Conservation (phyloP, 2,329 filamentous ascomycete species). For the Stemphylium vesicarium region DNA sequence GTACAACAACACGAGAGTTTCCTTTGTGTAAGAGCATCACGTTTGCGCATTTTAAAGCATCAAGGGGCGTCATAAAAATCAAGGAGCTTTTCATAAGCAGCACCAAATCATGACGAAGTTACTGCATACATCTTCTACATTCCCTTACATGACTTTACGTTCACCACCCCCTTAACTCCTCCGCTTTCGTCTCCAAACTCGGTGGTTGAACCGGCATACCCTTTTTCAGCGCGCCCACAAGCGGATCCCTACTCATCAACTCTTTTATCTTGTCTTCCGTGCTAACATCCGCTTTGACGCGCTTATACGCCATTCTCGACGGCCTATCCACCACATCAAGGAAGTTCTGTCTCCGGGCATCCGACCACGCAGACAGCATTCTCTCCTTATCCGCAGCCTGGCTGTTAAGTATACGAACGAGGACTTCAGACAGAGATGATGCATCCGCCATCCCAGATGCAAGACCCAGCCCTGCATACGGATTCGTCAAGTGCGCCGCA, state of each 20-base stretch:
- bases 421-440: slow-evolving; percentile 35
- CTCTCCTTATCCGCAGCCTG: slow-evolving; percentile 22
- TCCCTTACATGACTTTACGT: too few relatives aligned
- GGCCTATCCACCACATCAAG: slow-evolving; percentile 44
- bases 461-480: slow-evolving; percentile 47
- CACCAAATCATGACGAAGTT: background rate
- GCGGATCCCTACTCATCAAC: slow-evolving; percentile 33
- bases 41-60: too few relatives aligned
- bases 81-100: too few relatives aligned
- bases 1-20: too few relatives aligned
- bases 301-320: slow-evolving; percentile 34
- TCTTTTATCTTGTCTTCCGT: slow-evolving; percentile 32
- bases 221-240: slow-evolving; percentile 38
- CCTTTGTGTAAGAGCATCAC: too few relatives aligned
- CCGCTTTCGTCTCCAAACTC: slow-evolving; percentile 32
- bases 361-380: slow-evolving; percentile 46
- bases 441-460: slow-evolving; percentile 46
- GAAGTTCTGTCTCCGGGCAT: slow-evolving; percentile 45
- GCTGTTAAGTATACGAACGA: slow-evolving; percentile 31
- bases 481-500: slow-evolving; percentile 50
- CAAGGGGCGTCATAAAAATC: too few relatives aligned
- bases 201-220: slow-evolving; percentile 42
- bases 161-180: slow-evolving; percentile 39
- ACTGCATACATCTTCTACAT: background rate
- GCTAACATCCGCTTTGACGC: slow-evolving; percentile 36